A percentile compares a stretch with the other conserved stretches of the same genome.
phyloP scores from a whole-genome alignment of 495 filamentous ascomycete genomes.

The Mytilinidion resinicola region DNA sequence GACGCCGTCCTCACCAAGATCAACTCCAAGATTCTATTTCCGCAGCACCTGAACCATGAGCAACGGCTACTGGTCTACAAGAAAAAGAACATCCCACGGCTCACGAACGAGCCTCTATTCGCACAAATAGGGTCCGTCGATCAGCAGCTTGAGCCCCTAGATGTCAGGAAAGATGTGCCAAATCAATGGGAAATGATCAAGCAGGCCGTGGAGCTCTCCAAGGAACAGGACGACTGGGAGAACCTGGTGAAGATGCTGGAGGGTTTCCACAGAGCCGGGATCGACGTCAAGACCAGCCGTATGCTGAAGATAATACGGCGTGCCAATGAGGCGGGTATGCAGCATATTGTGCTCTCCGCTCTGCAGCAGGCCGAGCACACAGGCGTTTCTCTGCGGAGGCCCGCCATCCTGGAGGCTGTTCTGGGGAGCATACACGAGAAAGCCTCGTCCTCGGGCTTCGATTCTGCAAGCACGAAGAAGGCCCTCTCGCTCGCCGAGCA shows the following conservation, averaged over 20 bases:
- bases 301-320: constrained; percentile 31
- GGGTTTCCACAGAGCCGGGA: constrained; percentile 25
- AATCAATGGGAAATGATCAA: constrained; percentile 18
- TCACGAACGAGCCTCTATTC: constrained; percentile 33
- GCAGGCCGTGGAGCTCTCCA: constrained; percentile 25
- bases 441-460: constrained; percentile 28
- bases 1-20: constrained; percentile 25
- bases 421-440: constrained; percentile 22
- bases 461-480: constrained; percentile 22
- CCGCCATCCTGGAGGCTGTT: constrained; percentile 20
- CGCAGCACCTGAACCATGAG: constrained; percentile 27
- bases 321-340: constrained; percentile 20
- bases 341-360: constrained; percentile 30
- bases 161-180: constrained; percentile 32
- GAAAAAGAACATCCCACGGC: constrained; percentile 18
- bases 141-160: constrained; percentile 32
- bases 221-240: constrained; percentile 30
- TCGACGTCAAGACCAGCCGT: constrained; percentile 3
- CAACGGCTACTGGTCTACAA: constrained; percentile 34
- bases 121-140: constrained; percentile 35
- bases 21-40: constrained; percentile 36
- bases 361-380: constrained; percentile 29
- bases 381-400: constrained; percentile 24
- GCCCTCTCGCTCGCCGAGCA: constrained; percentile 31
- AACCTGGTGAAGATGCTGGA: constrained; percentile 34